These are phyloP conservation scores for Globisporangium spinosum DNA, from an alignment of 352 stramenopile genomes.

Conservation along the genomic window DNA sequence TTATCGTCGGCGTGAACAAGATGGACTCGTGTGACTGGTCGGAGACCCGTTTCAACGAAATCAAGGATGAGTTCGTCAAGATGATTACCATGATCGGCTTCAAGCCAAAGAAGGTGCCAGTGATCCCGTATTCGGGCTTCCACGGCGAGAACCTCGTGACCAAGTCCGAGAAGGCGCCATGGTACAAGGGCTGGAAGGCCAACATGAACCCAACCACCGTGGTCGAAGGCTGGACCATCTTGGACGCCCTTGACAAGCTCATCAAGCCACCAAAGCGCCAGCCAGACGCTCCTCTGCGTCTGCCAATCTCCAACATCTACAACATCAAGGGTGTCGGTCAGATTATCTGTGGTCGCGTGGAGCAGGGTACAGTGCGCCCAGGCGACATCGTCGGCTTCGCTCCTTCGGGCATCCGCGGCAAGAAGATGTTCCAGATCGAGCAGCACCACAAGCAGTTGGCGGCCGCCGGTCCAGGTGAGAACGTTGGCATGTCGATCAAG, in stretches of 20 bases:
- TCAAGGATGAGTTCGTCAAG: constrained; percentile 79
- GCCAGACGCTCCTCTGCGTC: constrained; percentile 50
- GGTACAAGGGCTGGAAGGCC: constrained; percentile 77
- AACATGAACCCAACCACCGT: constrained; percentile 41
- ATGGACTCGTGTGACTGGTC: constrained; percentile 74
- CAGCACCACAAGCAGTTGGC: constrained; percentile 76
- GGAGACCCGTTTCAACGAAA: constrained; percentile 74
- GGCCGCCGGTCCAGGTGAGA: constrained; percentile 61
- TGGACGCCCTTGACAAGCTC: constrained; percentile 73
- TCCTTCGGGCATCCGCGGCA: constrained; percentile 48
- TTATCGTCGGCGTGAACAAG: constrained; percentile 89
- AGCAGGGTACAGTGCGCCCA: constrained; percentile 59
- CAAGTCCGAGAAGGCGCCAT: constrained; percentile 63
- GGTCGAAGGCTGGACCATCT: constrained; percentile 42
- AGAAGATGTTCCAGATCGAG: constrained; percentile 80
- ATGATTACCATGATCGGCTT: constrained; percentile 79
- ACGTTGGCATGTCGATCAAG: constrained; percentile 81
- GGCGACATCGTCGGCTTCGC: constrained; percentile 68
- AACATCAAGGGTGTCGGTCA: constrained; percentile 84
- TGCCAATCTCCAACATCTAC: constrained; percentile 79
- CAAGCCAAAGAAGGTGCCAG: constrained; percentile 65
- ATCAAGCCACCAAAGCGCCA: constrained; percentile 62
- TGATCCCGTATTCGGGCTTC: constrained; percentile 80
- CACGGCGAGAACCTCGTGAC: constrained; percentile 74
- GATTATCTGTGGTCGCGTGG: constrained; percentile 70